phyloP scores from a whole-genome alignment of 2,329 filamentous ascomycete genomes.

The Aaosphaeria arxii region DNA sequence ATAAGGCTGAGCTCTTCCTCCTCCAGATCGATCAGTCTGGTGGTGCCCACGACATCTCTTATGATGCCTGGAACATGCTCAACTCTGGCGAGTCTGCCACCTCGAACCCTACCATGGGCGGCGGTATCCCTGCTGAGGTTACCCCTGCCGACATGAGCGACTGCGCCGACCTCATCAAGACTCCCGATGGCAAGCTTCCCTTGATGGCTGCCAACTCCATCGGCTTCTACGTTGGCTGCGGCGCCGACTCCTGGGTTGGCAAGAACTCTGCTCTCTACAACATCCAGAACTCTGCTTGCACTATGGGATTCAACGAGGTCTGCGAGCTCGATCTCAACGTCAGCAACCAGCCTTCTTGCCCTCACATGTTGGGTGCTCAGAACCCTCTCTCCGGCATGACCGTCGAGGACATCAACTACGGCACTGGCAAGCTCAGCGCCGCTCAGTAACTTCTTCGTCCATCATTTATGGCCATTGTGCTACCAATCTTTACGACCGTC shows the following conservation, averaged over 20 bases:
- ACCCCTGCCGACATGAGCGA: constrained; percentile 48
- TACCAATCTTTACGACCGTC: neutral
- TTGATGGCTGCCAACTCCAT: constrained; percentile 13
- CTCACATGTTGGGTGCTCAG: constrained; percentile 19
- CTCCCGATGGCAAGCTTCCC: constrained; percentile 10
- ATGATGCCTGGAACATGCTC: constrained; percentile 62
- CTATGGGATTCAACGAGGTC: constrained; percentile 23
- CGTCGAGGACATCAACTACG: constrained; percentile 23
- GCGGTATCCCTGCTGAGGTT: constrained; percentile 52
- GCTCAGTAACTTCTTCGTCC: constrained; percentile 4
- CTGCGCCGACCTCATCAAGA: constrained; percentile 49
- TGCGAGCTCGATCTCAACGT: constrained; percentile 21
- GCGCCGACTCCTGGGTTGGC: constrained; percentile 4
- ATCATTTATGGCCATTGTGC: too few species aligned
- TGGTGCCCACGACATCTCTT: constrained; percentile 58
- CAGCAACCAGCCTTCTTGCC: constrained; percentile 24
- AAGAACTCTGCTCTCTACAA: constrained; percentile 32
- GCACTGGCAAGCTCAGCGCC: constrained; percentile 13
- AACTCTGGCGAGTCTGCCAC: constrained; percentile 50
- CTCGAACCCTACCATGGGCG: constrained; percentile 47
- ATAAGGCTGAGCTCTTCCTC: constrained; percentile 53
- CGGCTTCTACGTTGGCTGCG: constrained; percentile 6
- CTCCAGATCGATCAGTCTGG: constrained; percentile 56
- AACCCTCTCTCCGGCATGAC: constrained; percentile 10
- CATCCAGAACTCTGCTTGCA: constrained; percentile 46